Percentiles rank a stretch among this genome's conserved stretches.
These are phyloP conservation scores for Cutaneotrichosporon sp. DNA, from an alignment of 1,284 basidiomycete genomes.

Conservation along the genomic window DNA sequence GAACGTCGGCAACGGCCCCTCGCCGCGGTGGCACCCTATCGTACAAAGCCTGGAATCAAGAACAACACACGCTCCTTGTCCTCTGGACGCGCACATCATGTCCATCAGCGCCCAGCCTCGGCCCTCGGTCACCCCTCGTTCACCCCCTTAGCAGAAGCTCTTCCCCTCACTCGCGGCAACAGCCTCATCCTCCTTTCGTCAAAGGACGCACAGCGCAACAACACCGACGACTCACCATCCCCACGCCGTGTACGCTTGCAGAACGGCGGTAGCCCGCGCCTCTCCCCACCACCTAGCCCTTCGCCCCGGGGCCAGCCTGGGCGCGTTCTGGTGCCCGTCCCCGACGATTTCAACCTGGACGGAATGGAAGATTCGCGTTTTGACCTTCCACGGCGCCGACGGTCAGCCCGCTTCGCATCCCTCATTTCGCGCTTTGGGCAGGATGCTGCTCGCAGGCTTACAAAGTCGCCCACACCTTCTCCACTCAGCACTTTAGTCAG, in stretches of 20 bases:
- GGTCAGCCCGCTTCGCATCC: constrained; percentile 12
- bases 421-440: constrained; percentile 13
- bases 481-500: neutral
- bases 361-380: neutral
- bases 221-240: neutral
- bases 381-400: neutral
- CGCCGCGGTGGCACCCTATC: neutral
- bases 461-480: constrained; percentile 3
- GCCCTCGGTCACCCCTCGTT: constrained; percentile 4
- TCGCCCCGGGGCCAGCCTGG: neutral
- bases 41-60: neutral
- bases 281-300: neutral
- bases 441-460: constrained; percentile 11
- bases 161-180: constrained; percentile 5
- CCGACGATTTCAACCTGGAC: neutral
- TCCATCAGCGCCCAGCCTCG: neutral
- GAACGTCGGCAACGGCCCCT: neutral
- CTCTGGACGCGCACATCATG: neutral
- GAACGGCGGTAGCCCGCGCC: neutral
- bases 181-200: neutral
- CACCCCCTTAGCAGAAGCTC: neutral
- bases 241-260: neutral
- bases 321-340: neutral
- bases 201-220: neutral
- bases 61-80: neutral